Base-by-base conservation (phyloP, 192 early-diverging fungal species). In the Spinellus fusiger region DNA sequence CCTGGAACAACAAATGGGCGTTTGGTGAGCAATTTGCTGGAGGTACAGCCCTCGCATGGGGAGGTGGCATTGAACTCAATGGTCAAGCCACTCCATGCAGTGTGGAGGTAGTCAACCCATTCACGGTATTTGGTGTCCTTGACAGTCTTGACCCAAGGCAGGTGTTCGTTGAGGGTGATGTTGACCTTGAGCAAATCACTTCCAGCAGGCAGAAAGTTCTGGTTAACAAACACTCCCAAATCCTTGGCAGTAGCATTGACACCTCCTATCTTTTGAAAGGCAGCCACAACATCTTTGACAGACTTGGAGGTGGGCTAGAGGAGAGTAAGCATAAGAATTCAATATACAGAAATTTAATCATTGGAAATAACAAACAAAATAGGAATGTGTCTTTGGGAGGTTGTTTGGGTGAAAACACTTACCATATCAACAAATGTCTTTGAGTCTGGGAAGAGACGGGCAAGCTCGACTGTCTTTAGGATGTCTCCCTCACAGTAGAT, bases 391-490 rank as follows among this genome's bases (percentile, higher is more conserved):
- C 13, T 44, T 10, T n/a, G 13, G 18, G 13, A n/a, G 18, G 3
- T 44, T 44, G 10, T n/a, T n/a, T 44, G 1, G 18, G 10, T 18
- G 18, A 12, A 3, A 26, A 13, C 28, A 28, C 8, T 62, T 74
- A 65, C 67, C 71, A 61, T 80, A 65, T 84, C 78, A 33, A 89
- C 87, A 76, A 86, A 89, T 18, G 86, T 87, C 73, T 90, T 90
- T 66, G 86, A 85, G 60, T 90, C 88, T 0, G 70, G 49, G 61
- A 65, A 90, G 16, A 88, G 44, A 13, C 51, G 52, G 20, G 88
- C 79, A 54, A 84, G 70, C 56, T 90, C 85, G 26, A 90, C 79
- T 0, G 78, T 64, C 12, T 84, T 71, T 22, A 90, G 64, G 7
- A 88, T 47, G 23, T 79, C 74, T 26, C 88, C 85, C 12, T 77